Conservation (phyloP, 805 yeast species). For the Lachancea thermotolerans region DNA sequence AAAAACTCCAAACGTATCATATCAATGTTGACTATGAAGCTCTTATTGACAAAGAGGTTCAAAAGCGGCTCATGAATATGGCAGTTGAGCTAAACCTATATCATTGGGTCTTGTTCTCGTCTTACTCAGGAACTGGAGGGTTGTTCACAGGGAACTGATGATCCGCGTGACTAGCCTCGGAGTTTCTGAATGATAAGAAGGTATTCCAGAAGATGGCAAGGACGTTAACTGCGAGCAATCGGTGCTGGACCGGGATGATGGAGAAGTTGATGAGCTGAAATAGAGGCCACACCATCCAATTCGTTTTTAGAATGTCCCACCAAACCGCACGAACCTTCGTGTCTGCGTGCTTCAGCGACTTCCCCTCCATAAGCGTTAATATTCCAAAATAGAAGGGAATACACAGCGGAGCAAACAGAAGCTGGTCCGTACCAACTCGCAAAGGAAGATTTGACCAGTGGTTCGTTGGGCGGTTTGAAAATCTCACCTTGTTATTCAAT, state of each 20-base stretch:
- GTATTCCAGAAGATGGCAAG: slow-evolving; percentile 82
- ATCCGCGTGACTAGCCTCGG: slow-evolving; percentile 23
- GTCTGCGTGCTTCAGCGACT: slow-evolving; percentile 35
- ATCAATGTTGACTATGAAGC: too few relatives aligned
- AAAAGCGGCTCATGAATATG: too few relatives aligned
- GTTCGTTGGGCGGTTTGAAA: slow-evolving; percentile 30
- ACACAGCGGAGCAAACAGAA: slow-evolving; percentile 68
- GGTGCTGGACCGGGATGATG: slow-evolving; percentile 62
- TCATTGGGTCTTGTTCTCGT: not conserved
- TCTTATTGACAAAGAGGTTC: too few relatives aligned
- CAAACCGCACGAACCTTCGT: slow-evolving; percentile 44
- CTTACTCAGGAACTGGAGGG: slow-evolving; percentile 36
- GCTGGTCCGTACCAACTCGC: slow-evolving; percentile 66
- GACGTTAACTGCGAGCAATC: slow-evolving; percentile 62
- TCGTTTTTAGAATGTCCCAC: slow-evolving; percentile 62
- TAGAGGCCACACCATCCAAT: slow-evolving; percentile 88
- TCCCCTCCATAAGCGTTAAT: slow-evolving; percentile 62
- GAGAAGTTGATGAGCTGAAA: slow-evolving; percentile 77
- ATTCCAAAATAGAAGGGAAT: slow-evolving; percentile 64
- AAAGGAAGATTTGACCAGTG: slow-evolving; percentile 33
- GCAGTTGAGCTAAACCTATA: too few relatives aligned
- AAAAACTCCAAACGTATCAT: too few relatives aligned
- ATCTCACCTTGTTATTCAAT: slow-evolving; percentile 36
- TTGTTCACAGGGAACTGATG: slow-evolving; percentile 29
- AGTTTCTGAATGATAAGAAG: slow-evolving; percentile 57